Evolutionary conservation across 2,329 filamentous ascomycete species (phyloP).

Genomic region (Didymosphaeria variabile): DNA sequence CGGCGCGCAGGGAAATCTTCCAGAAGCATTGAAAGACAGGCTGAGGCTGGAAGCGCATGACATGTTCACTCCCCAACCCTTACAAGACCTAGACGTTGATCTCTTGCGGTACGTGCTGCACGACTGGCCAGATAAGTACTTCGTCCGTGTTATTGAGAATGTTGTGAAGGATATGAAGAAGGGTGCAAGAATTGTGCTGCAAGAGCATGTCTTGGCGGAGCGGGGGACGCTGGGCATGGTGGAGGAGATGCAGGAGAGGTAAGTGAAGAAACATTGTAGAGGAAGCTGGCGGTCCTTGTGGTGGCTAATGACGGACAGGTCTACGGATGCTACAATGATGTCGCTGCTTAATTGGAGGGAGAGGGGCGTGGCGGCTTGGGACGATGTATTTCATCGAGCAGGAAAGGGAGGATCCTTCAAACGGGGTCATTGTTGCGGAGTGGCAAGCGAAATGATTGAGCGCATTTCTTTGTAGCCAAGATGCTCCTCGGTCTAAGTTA

Average conservation of each 20-base stretch:
- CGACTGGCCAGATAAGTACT: constrained; percentile 46
- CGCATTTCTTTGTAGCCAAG: too few relatives aligned
- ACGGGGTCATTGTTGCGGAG: constrained; percentile 15
- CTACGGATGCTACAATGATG: constrained; percentile 20
- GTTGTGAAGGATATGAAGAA: constrained; percentile 13
- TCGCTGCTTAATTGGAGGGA: constrained; percentile 18
- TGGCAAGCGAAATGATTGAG: constrained; percentile 7
- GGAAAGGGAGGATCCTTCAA: constrained; percentile 13
- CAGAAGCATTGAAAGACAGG: constrained; percentile 3
- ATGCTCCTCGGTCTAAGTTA: too few relatives aligned
- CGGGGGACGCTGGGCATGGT: not conserved
- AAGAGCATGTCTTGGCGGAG: constrained; percentile 5
- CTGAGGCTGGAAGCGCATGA: constrained; percentile 21
- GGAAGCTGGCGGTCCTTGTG: not conserved
- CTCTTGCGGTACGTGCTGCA: constrained; percentile 67
- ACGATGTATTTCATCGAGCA: constrained; percentile 12
- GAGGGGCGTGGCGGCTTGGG: constrained; percentile 16
- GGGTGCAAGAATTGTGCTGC: constrained; percentile 5
- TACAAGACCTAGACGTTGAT: constrained; percentile 50
- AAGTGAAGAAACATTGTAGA: not conserved
- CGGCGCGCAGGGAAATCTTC: constrained; percentile 3
- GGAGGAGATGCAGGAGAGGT: constrained; percentile 17
- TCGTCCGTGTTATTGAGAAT: constrained; percentile 5
- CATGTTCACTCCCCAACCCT: constrained; percentile 23
- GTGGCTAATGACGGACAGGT: constrained; percentile 1